Evolutionary conservation across 2,329 filamentous ascomycete species (phyloP).

Genomic region (Neofusicoccum sp.): DNA sequence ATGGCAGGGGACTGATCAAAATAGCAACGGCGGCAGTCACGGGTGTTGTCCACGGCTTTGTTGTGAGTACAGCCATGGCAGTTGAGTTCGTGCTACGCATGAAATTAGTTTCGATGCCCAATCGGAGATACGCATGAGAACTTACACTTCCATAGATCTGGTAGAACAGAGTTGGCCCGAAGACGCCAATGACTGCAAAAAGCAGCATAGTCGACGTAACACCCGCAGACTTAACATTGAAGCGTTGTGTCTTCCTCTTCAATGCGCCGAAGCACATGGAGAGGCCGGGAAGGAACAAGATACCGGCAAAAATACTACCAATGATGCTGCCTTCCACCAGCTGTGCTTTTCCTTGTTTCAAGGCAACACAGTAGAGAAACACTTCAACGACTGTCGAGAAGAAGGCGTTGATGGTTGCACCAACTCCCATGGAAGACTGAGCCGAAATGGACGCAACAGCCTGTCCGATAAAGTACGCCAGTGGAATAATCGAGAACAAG

Average conservation of each 20-base stretch:
- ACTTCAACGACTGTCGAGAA: constrained; percentile 98
- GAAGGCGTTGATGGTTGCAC: constrained; percentile 95
- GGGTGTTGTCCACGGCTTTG: constrained; percentile 47
- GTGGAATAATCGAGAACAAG: constrained; percentile 86
- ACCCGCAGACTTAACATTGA: constrained; percentile 93
- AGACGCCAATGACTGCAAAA: constrained; percentile 92
- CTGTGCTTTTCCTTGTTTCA: constrained; percentile 86
- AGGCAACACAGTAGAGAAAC: constrained; percentile 91
- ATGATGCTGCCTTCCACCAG: constrained; percentile 96
- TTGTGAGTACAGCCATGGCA: constrained; percentile 65
- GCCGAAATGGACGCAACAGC: constrained; percentile 97
- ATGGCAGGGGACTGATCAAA: constrained; percentile 85
- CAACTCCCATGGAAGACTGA: constrained; percentile 96
- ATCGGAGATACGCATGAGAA: constrained; percentile 19
- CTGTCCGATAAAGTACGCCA: constrained; percentile 98
- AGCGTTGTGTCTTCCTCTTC: constrained; percentile 96
- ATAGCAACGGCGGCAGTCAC: constrained; percentile 89
- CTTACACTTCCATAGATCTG: constrained; percentile 91
- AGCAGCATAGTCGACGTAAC: constrained; percentile 97
- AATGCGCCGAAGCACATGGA: constrained; percentile 99
- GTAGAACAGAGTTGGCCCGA: constrained; percentile 94
- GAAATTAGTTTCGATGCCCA: constrained; percentile 34
- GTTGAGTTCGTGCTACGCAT: constrained; percentile 75
- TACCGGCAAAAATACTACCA: constrained; percentile 95
- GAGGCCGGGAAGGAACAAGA: constrained; percentile 87